Evolutionary conservation across 108 stramenopile genomes (phyloP), one percentile per base, ranked within the genome.

Genomic region (Bacterosira constricta): DNA sequence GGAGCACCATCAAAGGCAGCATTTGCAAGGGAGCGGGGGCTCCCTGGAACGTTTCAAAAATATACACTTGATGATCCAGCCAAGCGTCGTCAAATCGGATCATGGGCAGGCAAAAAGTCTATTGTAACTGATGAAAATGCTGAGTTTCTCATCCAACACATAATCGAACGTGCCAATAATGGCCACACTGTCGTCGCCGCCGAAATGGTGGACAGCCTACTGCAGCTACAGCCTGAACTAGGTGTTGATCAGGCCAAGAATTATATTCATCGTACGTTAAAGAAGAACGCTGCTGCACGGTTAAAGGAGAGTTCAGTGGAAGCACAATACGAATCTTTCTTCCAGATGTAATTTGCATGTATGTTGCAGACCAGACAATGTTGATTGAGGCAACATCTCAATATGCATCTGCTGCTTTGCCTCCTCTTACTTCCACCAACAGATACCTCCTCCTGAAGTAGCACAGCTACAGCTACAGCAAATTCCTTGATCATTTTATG

Each of bases 121-220:
- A 13, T 44, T 44, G n/a, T 44, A 13, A n/a, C 42, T 17, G 42
- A 44, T 17, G 5, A 17, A n/a, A 44, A 44, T 44, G 13, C 42
- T 17, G n/a, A 44, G 42, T 44, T 44, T 44, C 17, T 44, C n/a
- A 4, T 44, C n/a, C 42, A 44, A 17, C 42, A 44, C 17, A 44
- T 17, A 13, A 44, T 44, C 60, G 60, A 61, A 15, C 60, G 60
- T 61, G 60, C 31, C 27, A 61, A 61, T n/a, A 42, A 61, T n/a
- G 34, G 31, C n/a, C 25, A 15, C 23, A 37, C 58, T 32, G 26
- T 20, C 21, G 42, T 42, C 34, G 13, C 30, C 13, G 60, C 23
- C 2, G 13, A 42, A 3, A 36, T 61, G 23, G 21, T 3, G 15
- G 35, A 32, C 38, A n/a, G n/a, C n/a, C n/a, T n/a, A n/a, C n/a